A percentile compares a stretch with the other conserved stretches of the same genome.
Evolutionary conservation across 2,329 filamentous ascomycete genomes (phyloP).

Genomic region (Exophiala phaeomuriformis): DNA sequence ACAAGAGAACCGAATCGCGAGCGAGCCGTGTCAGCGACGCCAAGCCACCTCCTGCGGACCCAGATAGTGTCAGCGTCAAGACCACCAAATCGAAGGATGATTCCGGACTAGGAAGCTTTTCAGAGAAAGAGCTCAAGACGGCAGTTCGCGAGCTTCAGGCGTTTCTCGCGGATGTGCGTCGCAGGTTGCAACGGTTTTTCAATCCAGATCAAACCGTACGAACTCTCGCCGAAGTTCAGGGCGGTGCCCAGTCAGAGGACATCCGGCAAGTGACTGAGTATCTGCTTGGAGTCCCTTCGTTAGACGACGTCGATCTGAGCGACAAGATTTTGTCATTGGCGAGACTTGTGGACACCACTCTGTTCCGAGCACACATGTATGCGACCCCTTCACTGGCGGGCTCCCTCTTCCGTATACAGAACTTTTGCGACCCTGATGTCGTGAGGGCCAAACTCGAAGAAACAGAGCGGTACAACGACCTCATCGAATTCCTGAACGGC

Average conservation of each 20-base stretch:
- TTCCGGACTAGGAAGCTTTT: constrained; percentile 15
- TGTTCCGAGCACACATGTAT: constrained; percentile 94
- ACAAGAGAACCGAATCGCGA: constrained; percentile 12
- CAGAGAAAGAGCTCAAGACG: constrained; percentile 73
- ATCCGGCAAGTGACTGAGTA: constrained; percentile 41
- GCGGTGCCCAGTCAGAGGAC: constrained; percentile 34
- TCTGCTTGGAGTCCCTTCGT: constrained; percentile 42
- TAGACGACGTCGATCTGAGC: constrained; percentile 56
- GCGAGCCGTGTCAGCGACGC: constrained; percentile 14
- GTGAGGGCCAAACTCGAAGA: constrained; percentile 90
- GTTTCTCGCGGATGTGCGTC: constrained; percentile 79
- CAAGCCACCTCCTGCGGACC: constrained; percentile 9
- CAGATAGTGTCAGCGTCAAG: constrained; percentile 17
- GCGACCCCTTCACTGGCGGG: constrained; percentile 76
- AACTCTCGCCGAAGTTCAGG: constrained; percentile 29
- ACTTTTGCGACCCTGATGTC: constrained; percentile 93
- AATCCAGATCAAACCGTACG: constrained; percentile 50
- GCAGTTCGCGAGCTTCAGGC: constrained; percentile 77
- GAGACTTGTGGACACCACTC: constrained; percentile 79
- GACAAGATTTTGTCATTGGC: constrained; percentile 68
- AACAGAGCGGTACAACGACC: constrained; percentile 78
- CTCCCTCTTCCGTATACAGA: constrained; percentile 87
- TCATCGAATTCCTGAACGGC: constrained; percentile 96
- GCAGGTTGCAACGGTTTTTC: constrained; percentile 54
- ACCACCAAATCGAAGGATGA: constrained; percentile 20